phyloP scores from a whole-genome alignment of 2,329 filamentous ascomycete genomes.

The Dothistroma septosporum region DNA sequence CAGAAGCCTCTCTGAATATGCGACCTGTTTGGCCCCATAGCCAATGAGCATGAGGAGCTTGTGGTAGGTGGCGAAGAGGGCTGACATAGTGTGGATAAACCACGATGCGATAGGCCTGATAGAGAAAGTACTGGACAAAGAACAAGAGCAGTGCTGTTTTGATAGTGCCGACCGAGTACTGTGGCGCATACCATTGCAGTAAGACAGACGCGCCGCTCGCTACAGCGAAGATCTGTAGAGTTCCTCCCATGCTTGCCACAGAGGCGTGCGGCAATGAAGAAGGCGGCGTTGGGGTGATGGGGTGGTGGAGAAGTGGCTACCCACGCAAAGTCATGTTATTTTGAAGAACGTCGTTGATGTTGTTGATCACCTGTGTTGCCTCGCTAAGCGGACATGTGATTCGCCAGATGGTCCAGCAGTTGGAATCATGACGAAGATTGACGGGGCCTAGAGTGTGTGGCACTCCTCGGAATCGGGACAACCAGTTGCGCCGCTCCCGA shows the following conservation, averaged over 20 bases:
- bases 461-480: background rate
- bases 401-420: background rate
- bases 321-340: background rate
- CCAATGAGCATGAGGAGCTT: slow-evolving; percentile 45
- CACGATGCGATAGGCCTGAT: slow-evolving; percentile 42
- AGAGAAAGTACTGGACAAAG: slow-evolving; percentile 34
- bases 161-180: slow-evolving; percentile 30
- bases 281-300: background rate
- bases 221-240: background rate
- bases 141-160: slow-evolving; percentile 43
- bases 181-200: slow-evolving; percentile 3
- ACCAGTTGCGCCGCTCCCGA: background rate
- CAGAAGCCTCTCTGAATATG: slow-evolving; percentile 42
- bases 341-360: background rate
- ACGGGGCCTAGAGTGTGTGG: background rate
- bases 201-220: background rate
- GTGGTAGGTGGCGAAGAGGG: slow-evolving; percentile 55
- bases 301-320: background rate
- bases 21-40: slow-evolving; percentile 42
- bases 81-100: slow-evolving; percentile 58
- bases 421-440: background rate
- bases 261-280: background rate
- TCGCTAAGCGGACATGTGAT: background rate
- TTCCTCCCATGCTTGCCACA: background rate
- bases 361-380: background rate